Evolutionary conservation across 2,329 filamentous ascomycete species (phyloP).

Genomic region (Conoideocrella luteorostrata): DNA sequence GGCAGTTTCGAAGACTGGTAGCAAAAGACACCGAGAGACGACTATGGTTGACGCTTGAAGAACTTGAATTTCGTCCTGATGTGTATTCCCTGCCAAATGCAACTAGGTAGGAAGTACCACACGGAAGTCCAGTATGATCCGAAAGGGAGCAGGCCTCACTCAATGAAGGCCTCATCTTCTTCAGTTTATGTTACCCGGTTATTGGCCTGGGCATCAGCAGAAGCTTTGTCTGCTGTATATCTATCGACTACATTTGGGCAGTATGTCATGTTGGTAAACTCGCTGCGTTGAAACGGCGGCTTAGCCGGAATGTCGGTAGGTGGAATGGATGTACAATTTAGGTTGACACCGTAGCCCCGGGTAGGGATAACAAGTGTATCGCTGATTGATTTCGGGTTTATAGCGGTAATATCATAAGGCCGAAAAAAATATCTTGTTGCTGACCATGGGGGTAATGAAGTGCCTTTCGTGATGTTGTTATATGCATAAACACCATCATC

Average conservation of each 20-base stretch:
- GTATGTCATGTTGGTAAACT: not conserved
- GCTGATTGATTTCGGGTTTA: not conserved
- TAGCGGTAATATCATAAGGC: conserved; percentile 26
- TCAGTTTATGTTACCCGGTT: no score
- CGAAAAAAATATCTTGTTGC: conserved; percentile 39
- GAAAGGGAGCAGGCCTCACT: not conserved
- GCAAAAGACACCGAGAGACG: not conserved
- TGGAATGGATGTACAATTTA: conserved; percentile 16
- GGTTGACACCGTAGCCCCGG: conserved; percentile 21
- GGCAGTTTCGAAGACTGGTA: conserved; percentile 16
- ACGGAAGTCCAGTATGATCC: not conserved
- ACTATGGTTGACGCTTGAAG: not conserved
- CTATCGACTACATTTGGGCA: not conserved
- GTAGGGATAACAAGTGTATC: not conserved
- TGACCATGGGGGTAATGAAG: conserved; percentile 43
- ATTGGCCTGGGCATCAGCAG: no score
- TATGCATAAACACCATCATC: conserved; percentile 19
- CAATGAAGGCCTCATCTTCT: no score
- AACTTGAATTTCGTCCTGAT: not conserved
- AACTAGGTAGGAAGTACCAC: not conserved
- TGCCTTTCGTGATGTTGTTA: conserved; percentile 38
- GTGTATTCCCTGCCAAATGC: not conserved
- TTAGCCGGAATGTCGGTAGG: not conserved
- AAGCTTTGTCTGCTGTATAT: no score
- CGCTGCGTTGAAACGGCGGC: not conserved